Conservation (phyloP, 305 asterid species). For the Fraxinus floribunda region DNA sequence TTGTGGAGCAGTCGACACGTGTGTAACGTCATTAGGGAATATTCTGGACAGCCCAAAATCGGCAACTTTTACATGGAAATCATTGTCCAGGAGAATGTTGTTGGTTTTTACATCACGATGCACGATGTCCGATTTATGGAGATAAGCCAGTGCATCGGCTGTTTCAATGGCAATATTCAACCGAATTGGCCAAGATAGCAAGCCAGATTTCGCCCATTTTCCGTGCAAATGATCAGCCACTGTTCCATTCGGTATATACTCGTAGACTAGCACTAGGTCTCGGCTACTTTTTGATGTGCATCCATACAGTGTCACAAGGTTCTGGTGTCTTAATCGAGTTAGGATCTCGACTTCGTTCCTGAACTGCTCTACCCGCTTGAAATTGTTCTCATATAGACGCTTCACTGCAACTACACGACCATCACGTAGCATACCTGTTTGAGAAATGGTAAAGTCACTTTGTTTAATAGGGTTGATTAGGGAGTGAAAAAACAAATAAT, state of each 20-base stretch:
- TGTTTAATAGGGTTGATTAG: neutral
- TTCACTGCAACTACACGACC: slow-evolving; percentile 76
- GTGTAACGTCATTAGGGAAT: slow-evolving; percentile 44
- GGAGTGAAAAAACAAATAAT: neutral
- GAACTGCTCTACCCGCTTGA: slow-evolving; percentile 82
- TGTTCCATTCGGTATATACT: too few species aligned
- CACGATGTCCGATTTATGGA: slow-evolving; percentile 59
- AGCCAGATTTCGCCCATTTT: slow-evolving; percentile 52
- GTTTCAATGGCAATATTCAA: slow-evolving; percentile 77
- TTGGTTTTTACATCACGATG: slow-evolving; percentile 39
- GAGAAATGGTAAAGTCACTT: neutral
- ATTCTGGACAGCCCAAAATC: slow-evolving; percentile 48
- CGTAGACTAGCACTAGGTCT: slow-evolving; percentile 72
- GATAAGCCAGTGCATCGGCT: slow-evolving; percentile 68
- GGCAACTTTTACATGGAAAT: slow-evolving; percentile 51
- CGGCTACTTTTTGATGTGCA: slow-evolving; percentile 78
- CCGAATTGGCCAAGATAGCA: slow-evolving; percentile 75
- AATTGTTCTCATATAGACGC: slow-evolving; percentile 71
- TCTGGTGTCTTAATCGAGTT: slow-evolving; percentile 54
- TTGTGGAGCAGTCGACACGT: slow-evolving; percentile 51
- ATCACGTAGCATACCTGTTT: slow-evolving; percentile 59
- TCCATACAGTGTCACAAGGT: slow-evolving; percentile 70
- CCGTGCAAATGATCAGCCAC: slow-evolving; percentile 87
- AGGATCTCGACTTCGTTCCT: slow-evolving; percentile 74
- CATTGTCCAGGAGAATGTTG: neutral